phyloP scores from a whole-genome alignment of 2,329 filamentous ascomycete species.

The Scopulariopsis brevicaulis region DNA sequence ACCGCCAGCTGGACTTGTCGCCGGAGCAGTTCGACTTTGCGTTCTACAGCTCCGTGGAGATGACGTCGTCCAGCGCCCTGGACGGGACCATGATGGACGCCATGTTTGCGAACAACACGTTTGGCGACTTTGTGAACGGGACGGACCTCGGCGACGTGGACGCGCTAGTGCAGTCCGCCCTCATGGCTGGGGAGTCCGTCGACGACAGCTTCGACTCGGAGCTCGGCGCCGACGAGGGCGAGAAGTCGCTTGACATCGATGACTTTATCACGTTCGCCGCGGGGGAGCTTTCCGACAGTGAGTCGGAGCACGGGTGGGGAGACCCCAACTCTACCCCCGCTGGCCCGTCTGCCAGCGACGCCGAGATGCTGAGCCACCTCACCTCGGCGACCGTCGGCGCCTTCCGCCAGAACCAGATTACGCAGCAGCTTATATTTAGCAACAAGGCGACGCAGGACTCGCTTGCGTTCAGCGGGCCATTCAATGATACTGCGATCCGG shows the following conservation, averaged over 20 bases:
- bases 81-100: conserved; percentile 62
- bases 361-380: conserved; percentile 44
- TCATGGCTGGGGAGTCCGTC: conserved; percentile 35
- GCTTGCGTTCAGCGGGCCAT: conserved; percentile 47
- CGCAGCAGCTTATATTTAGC: conserved; percentile 47
- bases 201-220: conserved; percentile 39
- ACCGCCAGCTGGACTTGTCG: conserved; percentile 37
- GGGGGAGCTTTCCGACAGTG: conserved; percentile 36
- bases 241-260: conserved; percentile 52
- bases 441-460: conserved; percentile 51
- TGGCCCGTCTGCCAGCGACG: conserved; percentile 35
- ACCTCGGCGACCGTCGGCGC: conserved; percentile 60
- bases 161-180: neutral
- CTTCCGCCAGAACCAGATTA: conserved; percentile 60
- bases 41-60: conserved; percentile 34
- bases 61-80: conserved; percentile 1
- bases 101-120: conserved; percentile 47
- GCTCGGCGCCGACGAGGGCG: conserved; percentile 45
- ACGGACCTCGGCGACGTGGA: conserved; percentile 52
- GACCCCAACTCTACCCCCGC: conserved; percentile 40
- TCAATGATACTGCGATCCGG: conserved; percentile 47
- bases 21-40: conserved; percentile 46
- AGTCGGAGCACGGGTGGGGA: conserved; percentile 36
- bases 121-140: conserved; percentile 46
- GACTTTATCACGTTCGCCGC: conserved; percentile 63